Base-by-base conservation (phyloP, 768 basidiomycete genomes). In the Trametes coccinea region DNA sequence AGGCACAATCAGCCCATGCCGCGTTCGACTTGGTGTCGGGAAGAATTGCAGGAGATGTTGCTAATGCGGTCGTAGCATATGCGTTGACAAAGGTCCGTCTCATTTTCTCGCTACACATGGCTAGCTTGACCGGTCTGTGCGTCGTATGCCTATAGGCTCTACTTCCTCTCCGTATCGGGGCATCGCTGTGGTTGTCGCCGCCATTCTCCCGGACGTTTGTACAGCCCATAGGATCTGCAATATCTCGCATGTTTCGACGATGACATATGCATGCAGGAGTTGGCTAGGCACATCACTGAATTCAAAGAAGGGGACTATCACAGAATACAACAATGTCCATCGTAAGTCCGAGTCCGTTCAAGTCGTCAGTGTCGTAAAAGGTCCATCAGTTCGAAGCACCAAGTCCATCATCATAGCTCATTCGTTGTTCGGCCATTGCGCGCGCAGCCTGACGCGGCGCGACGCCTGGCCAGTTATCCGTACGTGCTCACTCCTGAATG, bases 31-130 rank as follows among this genome's bases (percentile, higher is more conserved):
- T 56, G 11, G 51, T 59, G 40, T 62, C 61, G 33, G 44, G 67
- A 3, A 75, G 75, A 59, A 72, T 92, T 39, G 89, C 87, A 9
- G 87, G 88, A 14, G 90, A 93, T 69, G 83, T 93, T 5, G 88
- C 91, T 4, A 93, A 94, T 70, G 91, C 86, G 2, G 82, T 93
- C 8, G 77, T 92, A 49, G 93, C 93, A 2, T 96, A 95, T 71
- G 86, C 84, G 1, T 77, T 84, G 16, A 89, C 88, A 52, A 94
- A 94, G 82, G 93, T 89, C 11, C 34, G 11, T 37, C 11, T 37
- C 34, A 37, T 5, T 2, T 2, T 37, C 34, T 37, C 34, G 22
- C 22, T 22, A 22, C 22, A 22, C 22, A 22, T 22, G 22, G 22
- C 22, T 22, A 22, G 22, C 22, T 22, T 22, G 22, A 22, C 22